These are phyloP conservation scores for Phyllosticta citriasiana DNA, from an alignment of 2,329 filamentous ascomycete genomes.

Conservation along the genomic window DNA sequence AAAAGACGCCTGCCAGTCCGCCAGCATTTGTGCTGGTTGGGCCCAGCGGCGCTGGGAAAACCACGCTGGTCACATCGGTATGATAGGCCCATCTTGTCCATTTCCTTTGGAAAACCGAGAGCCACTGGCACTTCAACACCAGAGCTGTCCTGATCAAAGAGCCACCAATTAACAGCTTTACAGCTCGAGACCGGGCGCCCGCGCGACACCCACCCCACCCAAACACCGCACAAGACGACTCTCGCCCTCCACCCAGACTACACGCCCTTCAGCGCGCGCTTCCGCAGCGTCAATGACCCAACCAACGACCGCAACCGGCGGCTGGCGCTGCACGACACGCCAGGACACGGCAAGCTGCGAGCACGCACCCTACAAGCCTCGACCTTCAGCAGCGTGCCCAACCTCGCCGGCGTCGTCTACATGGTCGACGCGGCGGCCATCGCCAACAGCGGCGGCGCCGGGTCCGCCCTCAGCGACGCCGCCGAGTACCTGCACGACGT, in stretches of 20 bases:
- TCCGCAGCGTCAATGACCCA: conserved; percentile 56
- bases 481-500: conserved; percentile 84
- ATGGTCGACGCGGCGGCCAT: conserved; percentile 66
- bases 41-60: conserved; percentile 78
- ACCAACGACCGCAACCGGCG: conserved; percentile 47
- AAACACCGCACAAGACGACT: conserved; percentile 47
- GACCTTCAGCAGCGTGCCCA: conserved; percentile 33
- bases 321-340: conserved; percentile 77
- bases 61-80: conserved; percentile 71
- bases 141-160: not conserved
- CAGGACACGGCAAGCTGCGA: conserved; percentile 83
- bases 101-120: not conserved
- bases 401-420: conserved; percentile 67
- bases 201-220: conserved; percentile 51
- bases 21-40: conserved; percentile 75
- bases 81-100: not conserved
- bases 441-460: conserved; percentile 22
- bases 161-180: not conserved
- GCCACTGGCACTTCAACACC: conserved; percentile 1
- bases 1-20: conserved; percentile 54
- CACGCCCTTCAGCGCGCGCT: conserved; percentile 48
- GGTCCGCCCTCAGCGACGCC: conserved; percentile 52
- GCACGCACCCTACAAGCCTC: conserved; percentile 49
- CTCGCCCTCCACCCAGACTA: conserved; percentile 45
- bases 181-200: conserved; percentile 47